Conservation (phyloP, 768 basidiomycete species). For the Naganishia onofrii region DNA sequence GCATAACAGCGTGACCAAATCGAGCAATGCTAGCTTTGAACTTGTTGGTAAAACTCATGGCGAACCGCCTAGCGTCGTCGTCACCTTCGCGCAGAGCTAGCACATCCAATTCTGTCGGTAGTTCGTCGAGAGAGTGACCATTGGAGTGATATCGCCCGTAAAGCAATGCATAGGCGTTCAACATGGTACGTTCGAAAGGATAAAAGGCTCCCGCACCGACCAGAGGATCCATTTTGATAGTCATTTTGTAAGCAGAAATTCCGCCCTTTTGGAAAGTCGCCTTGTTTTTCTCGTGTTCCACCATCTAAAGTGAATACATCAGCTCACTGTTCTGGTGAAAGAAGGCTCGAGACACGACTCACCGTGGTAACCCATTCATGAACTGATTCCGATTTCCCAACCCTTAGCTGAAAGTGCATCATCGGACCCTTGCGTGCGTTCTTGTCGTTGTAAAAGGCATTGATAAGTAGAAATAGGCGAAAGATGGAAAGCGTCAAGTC, state of each 20-base stretch:
- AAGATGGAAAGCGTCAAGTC: not conserved
- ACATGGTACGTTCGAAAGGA: not conserved
- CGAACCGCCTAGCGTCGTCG: not conserved
- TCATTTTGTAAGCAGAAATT: not conserved
- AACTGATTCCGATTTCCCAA: not conserved
- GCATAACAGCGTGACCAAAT: not conserved
- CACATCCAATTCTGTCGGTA: not conserved
- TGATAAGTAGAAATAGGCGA: not conserved
- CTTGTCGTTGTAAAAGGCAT: not conserved
- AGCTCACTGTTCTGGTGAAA: not conserved
- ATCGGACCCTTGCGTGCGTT: not conserved
- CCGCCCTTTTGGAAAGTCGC: not conserved
- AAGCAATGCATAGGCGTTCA: not conserved
- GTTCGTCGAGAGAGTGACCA: not conserved
- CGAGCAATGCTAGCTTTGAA: not conserved
- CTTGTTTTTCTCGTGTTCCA: not conserved
- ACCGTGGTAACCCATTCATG: not conserved
- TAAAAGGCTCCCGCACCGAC: not conserved
- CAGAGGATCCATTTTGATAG: not conserved
- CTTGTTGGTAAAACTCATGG: not conserved
- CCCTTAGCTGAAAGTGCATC: not conserved
- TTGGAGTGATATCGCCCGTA: not conserved
- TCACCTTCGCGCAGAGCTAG: not conserved
- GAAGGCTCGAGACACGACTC: not conserved
- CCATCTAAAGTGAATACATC: not conserved